Conservation (phyloP, 2,329 filamentous ascomycete species). For the Blastomyces gilchristii region DNA sequence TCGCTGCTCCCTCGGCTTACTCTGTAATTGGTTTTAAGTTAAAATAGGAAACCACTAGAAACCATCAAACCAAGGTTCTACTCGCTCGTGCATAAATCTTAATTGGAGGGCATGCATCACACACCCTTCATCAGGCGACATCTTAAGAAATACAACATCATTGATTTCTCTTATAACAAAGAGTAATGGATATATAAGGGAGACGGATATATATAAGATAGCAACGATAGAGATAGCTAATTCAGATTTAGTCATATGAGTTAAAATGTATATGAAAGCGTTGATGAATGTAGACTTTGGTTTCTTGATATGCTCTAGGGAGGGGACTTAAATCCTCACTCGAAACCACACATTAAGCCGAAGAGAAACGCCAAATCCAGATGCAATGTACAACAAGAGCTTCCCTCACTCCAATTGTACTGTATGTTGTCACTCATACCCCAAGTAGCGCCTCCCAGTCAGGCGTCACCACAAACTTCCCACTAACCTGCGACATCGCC, state of each 20-base stretch:
- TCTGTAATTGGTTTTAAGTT: not conserved
- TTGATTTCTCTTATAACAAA: too few species aligned
- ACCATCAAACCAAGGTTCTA: not conserved
- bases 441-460: slow-evolving; percentile 47
- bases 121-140: too few species aligned
- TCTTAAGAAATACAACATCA: too few species aligned
- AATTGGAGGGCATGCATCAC: not conserved
- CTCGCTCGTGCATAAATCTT: not conserved
- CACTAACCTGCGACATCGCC: slow-evolving; percentile 52
- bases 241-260: not conserved
- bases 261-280: not conserved
- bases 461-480: slow-evolving; percentile 54
- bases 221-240: not conserved
- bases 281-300: not conserved
- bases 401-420: not conserved
- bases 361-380: not conserved
- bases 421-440: slow-evolving; percentile 11
- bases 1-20: too few species aligned
- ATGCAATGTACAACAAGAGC: not conserved
- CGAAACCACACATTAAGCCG: too few species aligned
- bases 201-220: not conserved
- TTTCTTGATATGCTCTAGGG: not conserved
- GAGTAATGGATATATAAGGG: not conserved
- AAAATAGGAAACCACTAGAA: not conserved
- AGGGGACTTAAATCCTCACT: not conserved